Percentiles rank a stretch among this genome's conserved stretches.
These are phyloP conservation scores for Umbelopsis sp. DNA, from an alignment of 371 early-diverging fungal genomes.

Conservation along the genomic window DNA sequence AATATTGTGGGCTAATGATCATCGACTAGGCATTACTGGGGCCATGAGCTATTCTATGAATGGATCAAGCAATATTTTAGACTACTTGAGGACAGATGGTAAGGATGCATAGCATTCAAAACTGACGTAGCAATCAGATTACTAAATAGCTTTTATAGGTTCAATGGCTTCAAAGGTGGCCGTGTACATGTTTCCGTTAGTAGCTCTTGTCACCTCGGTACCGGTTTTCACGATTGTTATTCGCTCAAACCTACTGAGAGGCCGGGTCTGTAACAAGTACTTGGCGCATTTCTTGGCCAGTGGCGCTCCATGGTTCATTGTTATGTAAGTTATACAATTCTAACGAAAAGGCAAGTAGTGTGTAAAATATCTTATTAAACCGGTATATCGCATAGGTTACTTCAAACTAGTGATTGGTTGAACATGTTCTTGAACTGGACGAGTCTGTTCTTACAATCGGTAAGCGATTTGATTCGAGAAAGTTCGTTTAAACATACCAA, in stretches of 20 bases:
- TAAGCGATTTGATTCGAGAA: constrained; percentile 24
- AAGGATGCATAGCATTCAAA: not conserved
- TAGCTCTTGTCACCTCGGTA: constrained; percentile 75
- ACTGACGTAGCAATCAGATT: no score
- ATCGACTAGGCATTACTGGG: constrained; percentile 48
- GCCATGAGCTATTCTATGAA: constrained; percentile 61
- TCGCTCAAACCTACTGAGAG: constrained; percentile 67
- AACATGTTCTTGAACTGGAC: constrained; percentile 48
- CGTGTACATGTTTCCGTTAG: constrained; percentile 71
- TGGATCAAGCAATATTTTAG: constrained; percentile 52
- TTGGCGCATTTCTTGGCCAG: constrained; percentile 63
- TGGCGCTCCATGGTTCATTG: constrained; percentile 69
- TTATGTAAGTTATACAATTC: constrained; percentile 48
- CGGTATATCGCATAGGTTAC: constrained; percentile 23
- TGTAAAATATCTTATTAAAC: constrained; percentile 39
- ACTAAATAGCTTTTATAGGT: constrained; percentile 20
- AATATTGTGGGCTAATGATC: no score
- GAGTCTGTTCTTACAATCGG: constrained; percentile 52
- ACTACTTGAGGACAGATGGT: constrained; percentile 43
- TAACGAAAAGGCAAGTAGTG: no score
- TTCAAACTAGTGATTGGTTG: constrained; percentile 46
- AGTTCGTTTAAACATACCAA: not conserved
- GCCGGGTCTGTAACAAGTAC: constrained; percentile 51
- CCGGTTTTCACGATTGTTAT: constrained; percentile 80
- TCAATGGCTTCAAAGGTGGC: constrained; percentile 58